Base-by-base conservation (phyloP, 2,329 filamentous ascomycete genomes). In the Hirsutella minnesotensis region DNA sequence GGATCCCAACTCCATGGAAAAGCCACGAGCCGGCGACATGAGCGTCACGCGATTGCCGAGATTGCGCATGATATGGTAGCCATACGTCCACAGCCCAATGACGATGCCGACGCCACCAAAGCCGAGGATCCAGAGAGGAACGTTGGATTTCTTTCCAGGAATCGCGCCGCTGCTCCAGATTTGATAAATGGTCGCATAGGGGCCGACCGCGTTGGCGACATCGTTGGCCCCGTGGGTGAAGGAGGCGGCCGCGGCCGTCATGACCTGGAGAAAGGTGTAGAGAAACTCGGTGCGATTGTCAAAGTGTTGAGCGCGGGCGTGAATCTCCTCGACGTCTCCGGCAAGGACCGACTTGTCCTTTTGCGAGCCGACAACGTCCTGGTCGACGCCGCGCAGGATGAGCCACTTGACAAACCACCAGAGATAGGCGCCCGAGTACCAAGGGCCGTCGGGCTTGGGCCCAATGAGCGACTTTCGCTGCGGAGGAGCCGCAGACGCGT, bases 211-310 rank as follows among this genome's bases (percentile, higher is more conserved):
- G 54, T 72, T 82, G 51, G 73, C 66, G 18, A 83, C 73, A 47
- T 83, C 79, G 56, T 83, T 83, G 50, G 77, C 76, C 20, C 79
- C 79, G 61, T 83, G 78, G 2, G 73, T 73, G 47, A 82, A 81
- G 3, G 76, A 79, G 13, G 77, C 73, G 27, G 77, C 75, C 49
- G 72, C 71, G 9, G 78, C 77, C 5, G 77, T 77, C 61, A 77
- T 65, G 51, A 79, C 58, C 51, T 78, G 75, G 27, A 77, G 65
- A 59, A 77, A 79, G 5, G 71, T 75, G 58, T 75, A 80, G 39
- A 75, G 64, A 60, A 75, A 75, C 58, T 81, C 77, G 49, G 72
- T 66, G 47, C 72, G 70, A 63, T 81, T 81, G 56, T 79, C 69
- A 56, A 72, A 81, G 54, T 79, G 75, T 22, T 64, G 56, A 15